Evolutionary conservation across 331 rosid genomes (phyloP).

Genomic region (Prunus yedoensis): DNA sequence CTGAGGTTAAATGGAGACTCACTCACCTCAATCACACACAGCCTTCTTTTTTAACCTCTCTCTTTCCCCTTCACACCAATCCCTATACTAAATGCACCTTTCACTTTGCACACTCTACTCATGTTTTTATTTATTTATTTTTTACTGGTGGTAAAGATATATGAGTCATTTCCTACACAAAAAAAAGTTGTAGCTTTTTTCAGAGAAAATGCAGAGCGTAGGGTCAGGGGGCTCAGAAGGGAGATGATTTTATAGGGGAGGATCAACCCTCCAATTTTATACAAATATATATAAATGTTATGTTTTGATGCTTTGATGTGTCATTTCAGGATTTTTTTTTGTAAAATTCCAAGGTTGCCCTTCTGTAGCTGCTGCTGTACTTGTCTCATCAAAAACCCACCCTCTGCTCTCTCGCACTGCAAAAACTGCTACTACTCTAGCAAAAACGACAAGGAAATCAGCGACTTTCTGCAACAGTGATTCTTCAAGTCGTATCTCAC

Average conservation of each 20-base stretch:
- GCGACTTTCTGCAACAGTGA: background rate
- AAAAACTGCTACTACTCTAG: too few species aligned
- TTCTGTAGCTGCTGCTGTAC: background rate
- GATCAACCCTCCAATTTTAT: conserved; percentile 32
- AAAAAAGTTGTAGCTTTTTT: background rate
- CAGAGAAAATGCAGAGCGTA: background rate
- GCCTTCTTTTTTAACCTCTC: too few species aligned
- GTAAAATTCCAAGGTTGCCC: background rate
- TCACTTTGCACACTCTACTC: too few species aligned
- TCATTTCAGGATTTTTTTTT: background rate
- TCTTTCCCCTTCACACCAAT: background rate
- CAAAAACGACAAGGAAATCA: background rate
- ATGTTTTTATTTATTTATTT: background rate
- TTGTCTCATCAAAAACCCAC: background rate
- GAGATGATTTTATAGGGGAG: background rate
- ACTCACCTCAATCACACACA: too few species aligned
- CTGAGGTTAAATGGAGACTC: background rate
- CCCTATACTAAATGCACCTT: conserved; percentile 10
- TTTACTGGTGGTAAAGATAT: background rate
- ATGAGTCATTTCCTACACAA: background rate
- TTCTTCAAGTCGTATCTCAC: background rate
- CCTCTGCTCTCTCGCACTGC: background rate
- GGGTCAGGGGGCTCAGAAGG: background rate
- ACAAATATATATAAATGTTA: background rate
- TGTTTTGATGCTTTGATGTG: conserved; percentile 1